These are phyloP conservation scores for Starmerella stellata DNA, from an alignment of 805 yeast species.

Conservation along the genomic window DNA sequence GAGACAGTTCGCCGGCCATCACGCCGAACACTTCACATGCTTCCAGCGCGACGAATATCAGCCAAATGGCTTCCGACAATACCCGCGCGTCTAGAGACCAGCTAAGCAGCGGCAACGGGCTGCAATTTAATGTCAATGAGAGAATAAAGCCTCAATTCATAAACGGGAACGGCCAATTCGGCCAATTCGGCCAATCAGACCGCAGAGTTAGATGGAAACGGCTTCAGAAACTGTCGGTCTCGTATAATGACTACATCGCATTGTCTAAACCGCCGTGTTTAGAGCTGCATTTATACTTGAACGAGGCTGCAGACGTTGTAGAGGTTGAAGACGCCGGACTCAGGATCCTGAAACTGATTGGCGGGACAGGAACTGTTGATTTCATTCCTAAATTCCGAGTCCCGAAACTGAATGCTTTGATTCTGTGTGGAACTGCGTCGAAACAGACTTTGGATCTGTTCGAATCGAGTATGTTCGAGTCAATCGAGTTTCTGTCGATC, in stretches of 20 bases:
- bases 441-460: conserved; percentile 5
- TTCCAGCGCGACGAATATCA: too few species aligned
- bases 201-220: too few species aligned
- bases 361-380: conserved; percentile 1
- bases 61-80: too few species aligned
- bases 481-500: conserved; percentile 13
- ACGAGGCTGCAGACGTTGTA: neutral
- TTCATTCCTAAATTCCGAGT: conserved; percentile 1
- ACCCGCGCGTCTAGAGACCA: too few species aligned
- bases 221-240: conserved; percentile 1
- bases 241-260: conserved; percentile 5
- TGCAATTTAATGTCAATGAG: too few species aligned
- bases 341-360: conserved; percentile 9
- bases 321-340: conserved; percentile 7
- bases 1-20: too few species aligned
- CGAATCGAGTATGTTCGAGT: conserved; percentile 1
- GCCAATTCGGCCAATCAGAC: too few species aligned
- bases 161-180: too few species aligned
- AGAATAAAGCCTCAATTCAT: too few species aligned
- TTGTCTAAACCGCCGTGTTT: conserved; percentile 7
- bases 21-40: too few species aligned
- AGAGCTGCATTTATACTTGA: neutral
- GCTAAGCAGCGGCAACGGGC: too few species aligned
- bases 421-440: conserved; percentile 13
- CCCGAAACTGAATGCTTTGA: conserved; percentile 11